Conservation (phyloP, 2,329 filamentous ascomycete genomes). For the Penicillium sp. region DNA sequence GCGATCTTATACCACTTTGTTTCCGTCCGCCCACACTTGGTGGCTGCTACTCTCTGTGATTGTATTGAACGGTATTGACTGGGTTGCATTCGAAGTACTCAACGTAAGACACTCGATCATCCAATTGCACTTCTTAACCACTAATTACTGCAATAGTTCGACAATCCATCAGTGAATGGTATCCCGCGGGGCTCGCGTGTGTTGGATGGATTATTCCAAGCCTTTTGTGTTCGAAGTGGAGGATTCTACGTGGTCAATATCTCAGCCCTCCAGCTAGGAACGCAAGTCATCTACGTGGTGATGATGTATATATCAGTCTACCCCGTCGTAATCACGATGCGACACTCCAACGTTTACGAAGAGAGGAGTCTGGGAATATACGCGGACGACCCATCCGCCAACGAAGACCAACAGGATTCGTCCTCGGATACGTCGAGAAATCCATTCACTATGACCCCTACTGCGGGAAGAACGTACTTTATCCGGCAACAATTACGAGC, state of each 20-base stretch:
- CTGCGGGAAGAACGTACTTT: conserved; percentile 40
- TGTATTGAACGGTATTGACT: conserved; percentile 61
- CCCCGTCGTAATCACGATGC: conserved; percentile 66
- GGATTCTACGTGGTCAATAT: conserved; percentile 59
- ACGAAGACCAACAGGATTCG: background rate
- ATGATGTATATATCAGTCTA: conserved; percentile 72
- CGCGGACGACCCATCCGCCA: conserved; percentile 41
- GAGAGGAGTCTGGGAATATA: conserved; percentile 65
- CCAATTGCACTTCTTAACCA: too few species aligned
- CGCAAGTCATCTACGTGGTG: conserved; percentile 60
- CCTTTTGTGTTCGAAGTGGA: conserved; percentile 57
- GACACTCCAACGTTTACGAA: conserved; percentile 67
- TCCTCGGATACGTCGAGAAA: background rate
- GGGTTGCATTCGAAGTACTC: conserved; percentile 58
- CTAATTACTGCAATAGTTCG: background rate
- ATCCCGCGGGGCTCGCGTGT: conserved; percentile 49
- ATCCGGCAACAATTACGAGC: conserved; percentile 61
- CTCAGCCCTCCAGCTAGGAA: conserved; percentile 43
- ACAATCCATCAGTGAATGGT: conserved; percentile 7
- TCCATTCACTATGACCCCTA: background rate
- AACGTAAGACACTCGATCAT: conserved; percentile 29
- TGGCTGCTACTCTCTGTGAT: conserved; percentile 60
- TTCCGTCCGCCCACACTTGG: conserved; percentile 65
- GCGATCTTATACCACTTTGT: conserved; percentile 65
- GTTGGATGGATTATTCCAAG: conserved; percentile 65